phyloP scores from a whole-genome alignment of 2,329 filamentous ascomycete genomes.

The Annulohypoxylon truncatum region DNA sequence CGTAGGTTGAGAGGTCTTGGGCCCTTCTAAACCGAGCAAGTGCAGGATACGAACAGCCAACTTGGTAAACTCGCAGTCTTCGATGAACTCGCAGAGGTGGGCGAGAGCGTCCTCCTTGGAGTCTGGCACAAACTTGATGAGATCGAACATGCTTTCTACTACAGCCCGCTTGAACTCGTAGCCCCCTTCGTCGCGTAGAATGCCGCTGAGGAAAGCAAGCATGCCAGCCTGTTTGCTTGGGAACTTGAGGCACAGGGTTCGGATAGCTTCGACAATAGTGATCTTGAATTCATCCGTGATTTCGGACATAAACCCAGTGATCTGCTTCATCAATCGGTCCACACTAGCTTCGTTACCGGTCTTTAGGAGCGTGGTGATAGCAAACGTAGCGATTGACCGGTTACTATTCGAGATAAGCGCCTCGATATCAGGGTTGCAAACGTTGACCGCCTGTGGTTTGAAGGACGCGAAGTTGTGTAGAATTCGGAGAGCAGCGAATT shows the following conservation, averaged over 20 bases:
- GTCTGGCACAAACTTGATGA: conserved; percentile 98
- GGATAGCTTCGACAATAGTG: conserved; percentile 98
- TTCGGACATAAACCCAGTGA: conserved; percentile 97
- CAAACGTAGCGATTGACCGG: conserved; percentile 96
- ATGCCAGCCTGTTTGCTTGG: conserved; percentile 98
- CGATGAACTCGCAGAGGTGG: conserved; percentile 98
- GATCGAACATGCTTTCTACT: conserved; percentile 98
- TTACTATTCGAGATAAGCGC: conserved; percentile 96
- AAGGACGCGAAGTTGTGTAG: conserved; percentile 96
- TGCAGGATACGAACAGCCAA: conserved; percentile 95
- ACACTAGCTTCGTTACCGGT: conserved; percentile 98
- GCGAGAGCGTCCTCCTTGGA: conserved; percentile 84
- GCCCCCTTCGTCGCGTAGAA: conserved; percentile 93
- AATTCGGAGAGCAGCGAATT: conserved; percentile 96
- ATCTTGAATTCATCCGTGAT: conserved; percentile 99
- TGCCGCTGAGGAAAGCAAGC: conserved; percentile 97
- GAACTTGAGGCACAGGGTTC: conserved; percentile 96
- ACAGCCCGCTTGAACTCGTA: conserved; percentile 99
- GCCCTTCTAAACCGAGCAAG: conserved; percentile 91
- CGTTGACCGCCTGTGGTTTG: conserved; percentile 91
- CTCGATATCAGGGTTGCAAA: conserved; percentile 98
- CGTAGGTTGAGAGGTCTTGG: conserved; percentile 93
- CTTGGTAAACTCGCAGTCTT: conserved; percentile 99
- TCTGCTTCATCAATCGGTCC: conserved; percentile 98
- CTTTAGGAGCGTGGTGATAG: conserved; percentile 97